Conservation (phyloP, 2,329 filamentous ascomycete species). For the Diaporthe amygdali region DNA sequence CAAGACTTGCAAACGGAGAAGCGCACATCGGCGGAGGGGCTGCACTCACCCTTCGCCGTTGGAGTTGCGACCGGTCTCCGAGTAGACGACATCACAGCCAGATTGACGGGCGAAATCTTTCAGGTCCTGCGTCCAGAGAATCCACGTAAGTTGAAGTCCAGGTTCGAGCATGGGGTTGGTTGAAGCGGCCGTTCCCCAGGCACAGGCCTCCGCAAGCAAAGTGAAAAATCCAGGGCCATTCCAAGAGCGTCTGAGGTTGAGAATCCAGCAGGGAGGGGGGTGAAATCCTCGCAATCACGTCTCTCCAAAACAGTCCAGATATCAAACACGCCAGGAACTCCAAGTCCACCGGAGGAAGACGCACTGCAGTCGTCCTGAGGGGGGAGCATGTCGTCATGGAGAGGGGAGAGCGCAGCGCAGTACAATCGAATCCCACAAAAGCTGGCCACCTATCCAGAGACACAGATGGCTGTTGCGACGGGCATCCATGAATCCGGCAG, state of each 20-base stretch:
- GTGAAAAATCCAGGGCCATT: constrained; percentile 22
- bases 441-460: constrained; percentile 27
- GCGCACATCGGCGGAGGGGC: not conserved
- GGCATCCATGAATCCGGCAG: constrained; percentile 49
- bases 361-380: constrained; percentile 27
- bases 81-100: constrained; percentile 97
- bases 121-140: constrained; percentile 85
- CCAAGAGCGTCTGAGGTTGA: constrained; percentile 21
- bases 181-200: constrained; percentile 23
- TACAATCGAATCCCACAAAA: constrained; percentile 23
- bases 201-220: constrained; percentile 20
- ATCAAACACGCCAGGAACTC: constrained; percentile 17
- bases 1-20: constrained; percentile 4
- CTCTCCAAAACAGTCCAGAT: constrained; percentile 22
- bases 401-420: constrained; percentile 1
- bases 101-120: constrained; percentile 99
- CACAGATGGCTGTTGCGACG: constrained; percentile 22
- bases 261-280: constrained; percentile 14
- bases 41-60: constrained; percentile 89
- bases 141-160: constrained; percentile 80
- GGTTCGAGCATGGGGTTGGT: constrained; percentile 34
- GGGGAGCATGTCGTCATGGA: constrained; percentile 18
- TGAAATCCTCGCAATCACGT: constrained; percentile 15
- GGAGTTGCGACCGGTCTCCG: constrained; percentile 90
- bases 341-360: constrained; percentile 24